Conservation (phyloP, 1,139 yeast species). For the Geotrichum histeridarum region DNA sequence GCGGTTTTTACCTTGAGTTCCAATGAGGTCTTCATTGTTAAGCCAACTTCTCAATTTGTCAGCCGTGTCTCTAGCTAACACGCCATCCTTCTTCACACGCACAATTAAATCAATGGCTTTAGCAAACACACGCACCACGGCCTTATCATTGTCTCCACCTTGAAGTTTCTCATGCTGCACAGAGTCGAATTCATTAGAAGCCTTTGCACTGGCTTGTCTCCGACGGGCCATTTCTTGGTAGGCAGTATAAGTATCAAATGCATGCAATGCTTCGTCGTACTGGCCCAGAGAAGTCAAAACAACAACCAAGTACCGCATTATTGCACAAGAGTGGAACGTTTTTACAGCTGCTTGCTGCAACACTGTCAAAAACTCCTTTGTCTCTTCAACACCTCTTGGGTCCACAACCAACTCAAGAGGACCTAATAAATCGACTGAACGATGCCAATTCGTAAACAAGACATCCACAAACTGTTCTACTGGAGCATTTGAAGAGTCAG, state of each 20-base stretch:
- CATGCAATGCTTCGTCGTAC: constrained; percentile 39
- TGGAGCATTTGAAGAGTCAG: constrained; percentile 40
- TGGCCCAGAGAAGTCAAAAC: constrained; percentile 33
- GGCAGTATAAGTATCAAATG: constrained; percentile 43
- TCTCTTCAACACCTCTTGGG: constrained; percentile 21
- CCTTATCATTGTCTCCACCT: constrained; percentile 31
- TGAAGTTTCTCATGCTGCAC: not conserved
- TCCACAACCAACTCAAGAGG: constrained; percentile 26
- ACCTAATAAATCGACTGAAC: constrained; percentile 21
- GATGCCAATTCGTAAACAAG: constrained; percentile 36
- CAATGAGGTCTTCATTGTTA: constrained; percentile 18
- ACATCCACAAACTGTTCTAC: constrained; percentile 33
- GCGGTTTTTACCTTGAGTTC: constrained; percentile 14
- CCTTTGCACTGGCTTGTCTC: constrained; percentile 35
- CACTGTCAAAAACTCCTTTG: constrained; percentile 26
- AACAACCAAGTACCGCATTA: constrained; percentile 40
- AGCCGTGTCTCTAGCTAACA: constrained; percentile 28
- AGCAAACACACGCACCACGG: constrained; percentile 28
- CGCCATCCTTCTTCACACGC: constrained; percentile 23
- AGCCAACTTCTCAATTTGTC: constrained; percentile 29
- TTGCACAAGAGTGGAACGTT: constrained; percentile 47
- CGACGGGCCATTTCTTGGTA: constrained; percentile 39
- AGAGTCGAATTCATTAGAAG: constrained; percentile 25
- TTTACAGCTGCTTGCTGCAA: constrained; percentile 40
- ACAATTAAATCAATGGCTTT: constrained; percentile 24